Conservation (phyloP, 805 yeast species). For the Yamadazyma ubonensis region DNA sequence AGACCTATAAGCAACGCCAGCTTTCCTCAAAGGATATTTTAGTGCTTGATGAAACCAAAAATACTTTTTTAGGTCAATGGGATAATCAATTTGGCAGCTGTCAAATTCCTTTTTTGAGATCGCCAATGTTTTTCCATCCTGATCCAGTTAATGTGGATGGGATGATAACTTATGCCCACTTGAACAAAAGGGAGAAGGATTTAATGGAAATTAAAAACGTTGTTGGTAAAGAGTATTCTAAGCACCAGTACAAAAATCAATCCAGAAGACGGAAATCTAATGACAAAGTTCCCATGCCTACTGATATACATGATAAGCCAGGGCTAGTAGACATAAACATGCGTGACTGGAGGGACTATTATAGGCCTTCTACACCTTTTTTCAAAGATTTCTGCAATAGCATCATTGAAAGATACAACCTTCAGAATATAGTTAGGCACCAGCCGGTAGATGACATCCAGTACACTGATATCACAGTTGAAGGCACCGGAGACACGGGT, state of each 20-base stretch:
- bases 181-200: slow-evolving; percentile 31
- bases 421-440: slow-evolving; percentile 28
- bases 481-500: slow-evolving; percentile 23
- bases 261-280: slow-evolving; percentile 2
- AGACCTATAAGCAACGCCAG: neutral
- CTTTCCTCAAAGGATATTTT: slow-evolving; percentile 29
- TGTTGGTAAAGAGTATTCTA: slow-evolving; percentile 45
- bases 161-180: slow-evolving; percentile 39
- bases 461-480: slow-evolving; percentile 24
- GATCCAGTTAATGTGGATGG: slow-evolving; percentile 47
- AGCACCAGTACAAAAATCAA: slow-evolving; percentile 38
- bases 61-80: slow-evolving; percentile 43
- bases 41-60: slow-evolving; percentile 36
- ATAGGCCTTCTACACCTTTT: slow-evolving; percentile 41
- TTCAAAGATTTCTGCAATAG: slow-evolving; percentile 40
- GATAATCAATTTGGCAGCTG: slow-evolving; percentile 41
- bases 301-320: slow-evolving; percentile 26
- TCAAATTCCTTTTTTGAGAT: slow-evolving; percentile 41
- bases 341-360: slow-evolving; percentile 46
- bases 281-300: slow-evolving; percentile 20
- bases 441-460: slow-evolving; percentile 34
- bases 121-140: slow-evolving; percentile 50
- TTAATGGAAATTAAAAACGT: slow-evolving; percentile 42
- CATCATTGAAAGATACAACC: slow-evolving; percentile 30
- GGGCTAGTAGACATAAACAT: slow-evolving; percentile 43